These are phyloP conservation scores for Stachybotrys chartarum DNA, from an alignment of 2,329 filamentous ascomycete genomes.

Conservation along the genomic window DNA sequence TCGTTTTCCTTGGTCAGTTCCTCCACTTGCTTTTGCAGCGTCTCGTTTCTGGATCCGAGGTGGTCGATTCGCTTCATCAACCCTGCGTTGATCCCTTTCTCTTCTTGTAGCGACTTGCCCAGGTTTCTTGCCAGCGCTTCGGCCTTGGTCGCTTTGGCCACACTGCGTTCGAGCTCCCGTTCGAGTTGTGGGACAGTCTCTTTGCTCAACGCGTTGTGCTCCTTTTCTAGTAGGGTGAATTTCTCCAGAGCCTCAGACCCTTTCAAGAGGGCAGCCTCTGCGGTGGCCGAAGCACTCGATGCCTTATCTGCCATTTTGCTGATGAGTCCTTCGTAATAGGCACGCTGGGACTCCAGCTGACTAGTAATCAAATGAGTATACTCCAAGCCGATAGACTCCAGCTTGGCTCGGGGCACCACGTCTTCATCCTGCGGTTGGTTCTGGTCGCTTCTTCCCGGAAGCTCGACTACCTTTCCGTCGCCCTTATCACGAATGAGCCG, in stretches of 20 bases:
- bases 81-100: slow-evolving; percentile 76
- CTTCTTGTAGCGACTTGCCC: slow-evolving; percentile 71
- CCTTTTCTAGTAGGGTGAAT: slow-evolving; percentile 42
- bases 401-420: slow-evolving; percentile 61
- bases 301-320: slow-evolving; percentile 88
- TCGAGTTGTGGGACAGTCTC: slow-evolving; percentile 63
- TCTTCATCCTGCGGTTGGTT: slow-evolving; percentile 44
- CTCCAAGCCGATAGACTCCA: slow-evolving; percentile 78
- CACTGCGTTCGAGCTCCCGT: slow-evolving; percentile 62
- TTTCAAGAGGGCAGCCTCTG: slow-evolving; percentile 51
- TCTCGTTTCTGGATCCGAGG: slow-evolving; percentile 56
- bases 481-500: slow-evolving; percentile 90
- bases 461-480: slow-evolving; percentile 84
- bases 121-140: slow-evolving; percentile 69
- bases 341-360: slow-evolving; percentile 85
- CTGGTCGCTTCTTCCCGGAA: slow-evolving; percentile 51
- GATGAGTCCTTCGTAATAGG: slow-evolving; percentile 91
- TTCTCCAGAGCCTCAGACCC: slow-evolving; percentile 42
- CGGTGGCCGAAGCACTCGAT: slow-evolving; percentile 59
- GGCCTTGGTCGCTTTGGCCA: slow-evolving; percentile 62
- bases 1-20: slow-evolving; percentile 55
- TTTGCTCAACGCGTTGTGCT: slow-evolving; percentile 36
- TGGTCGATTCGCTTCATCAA: slow-evolving; percentile 77
- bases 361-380: slow-evolving; percentile 91
- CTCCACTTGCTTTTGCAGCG: slow-evolving; percentile 48